phyloP scores from a whole-genome alignment of 2,329 filamentous ascomycete genomes.

The Cladosporium velox region DNA sequence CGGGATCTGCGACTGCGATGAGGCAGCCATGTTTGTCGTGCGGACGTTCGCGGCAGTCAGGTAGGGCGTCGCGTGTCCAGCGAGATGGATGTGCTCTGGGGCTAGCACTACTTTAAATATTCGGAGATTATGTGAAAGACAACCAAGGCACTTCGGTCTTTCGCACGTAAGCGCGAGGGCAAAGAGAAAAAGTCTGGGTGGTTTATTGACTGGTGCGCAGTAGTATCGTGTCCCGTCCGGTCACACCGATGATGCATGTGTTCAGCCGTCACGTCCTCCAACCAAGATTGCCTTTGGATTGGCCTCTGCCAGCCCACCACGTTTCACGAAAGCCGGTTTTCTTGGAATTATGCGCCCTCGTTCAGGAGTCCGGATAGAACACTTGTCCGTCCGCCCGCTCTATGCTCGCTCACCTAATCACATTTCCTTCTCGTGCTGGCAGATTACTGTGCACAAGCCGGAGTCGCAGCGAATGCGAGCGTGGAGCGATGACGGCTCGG shows the following conservation, averaged over 20 bases:
- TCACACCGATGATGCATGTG: conserved; percentile 12
- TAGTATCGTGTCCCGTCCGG: conserved; percentile 1
- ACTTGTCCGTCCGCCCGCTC: not conserved
- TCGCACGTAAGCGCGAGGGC: conserved; percentile 12
- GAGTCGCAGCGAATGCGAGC: conserved; percentile 7
- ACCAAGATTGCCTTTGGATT: not conserved
- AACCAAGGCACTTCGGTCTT: not conserved
- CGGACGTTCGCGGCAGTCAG: conserved; percentile 6
- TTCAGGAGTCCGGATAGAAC: not conserved
- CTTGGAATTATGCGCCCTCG: conserved; percentile 3
- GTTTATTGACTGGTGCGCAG: conserved; percentile 1
- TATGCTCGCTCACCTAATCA: not conserved
- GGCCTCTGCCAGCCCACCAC: not conserved
- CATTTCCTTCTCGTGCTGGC: conserved; percentile 1
- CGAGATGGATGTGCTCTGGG: not conserved
- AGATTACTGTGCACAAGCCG: conserved; percentile 3
- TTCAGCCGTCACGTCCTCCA: not conserved
- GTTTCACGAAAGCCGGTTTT: conserved; percentile 10
- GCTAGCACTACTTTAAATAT: not conserved
- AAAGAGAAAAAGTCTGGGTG: conserved; percentile 6
- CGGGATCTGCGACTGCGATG: conserved; percentile 62
- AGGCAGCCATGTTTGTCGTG: conserved; percentile 4
- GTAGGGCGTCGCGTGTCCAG: conserved; percentile 4
- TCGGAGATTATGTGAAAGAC: not conserved
- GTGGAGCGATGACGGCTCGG: conserved; percentile 8